Percentiles rank a stretch among this genome's conserved stretches.
Conservation (phyloP, 228 moss, liverwort and hornwort genomes). For the Sphagnum magellanicum region DNA sequence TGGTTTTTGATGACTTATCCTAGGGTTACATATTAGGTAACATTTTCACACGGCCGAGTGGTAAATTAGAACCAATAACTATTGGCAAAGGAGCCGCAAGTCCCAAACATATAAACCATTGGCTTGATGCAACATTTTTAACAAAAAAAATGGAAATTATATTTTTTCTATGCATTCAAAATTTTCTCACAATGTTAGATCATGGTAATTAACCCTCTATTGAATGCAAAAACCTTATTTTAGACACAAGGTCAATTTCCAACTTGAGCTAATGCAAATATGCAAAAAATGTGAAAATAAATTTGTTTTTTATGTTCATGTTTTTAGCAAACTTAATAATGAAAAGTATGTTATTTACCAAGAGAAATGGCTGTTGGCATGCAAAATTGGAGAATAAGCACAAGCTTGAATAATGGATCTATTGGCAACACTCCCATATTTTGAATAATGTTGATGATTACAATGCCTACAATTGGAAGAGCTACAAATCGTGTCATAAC, state of each 20-base stretch:
- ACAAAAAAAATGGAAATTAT: neutral
- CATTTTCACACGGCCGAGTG: no score
- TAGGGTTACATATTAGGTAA: no score
- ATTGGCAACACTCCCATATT: constrained; percentile 33
- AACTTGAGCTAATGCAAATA: no score
- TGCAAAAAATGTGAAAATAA: neutral
- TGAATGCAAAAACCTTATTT: neutral
- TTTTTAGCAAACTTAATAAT: neutral
- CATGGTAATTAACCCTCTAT: neutral
- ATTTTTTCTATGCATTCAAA: neutral
- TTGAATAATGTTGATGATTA: constrained; percentile 12
- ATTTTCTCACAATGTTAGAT: neutral
- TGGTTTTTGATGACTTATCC: no score
- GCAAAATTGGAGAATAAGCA: constrained; percentile 64
- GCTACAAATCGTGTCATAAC: constrained; percentile 43
- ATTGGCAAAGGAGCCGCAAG: no score
- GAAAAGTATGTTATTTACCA: constrained; percentile 20
- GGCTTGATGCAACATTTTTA: neutral
- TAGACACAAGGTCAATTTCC: no score
- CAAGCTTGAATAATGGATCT: constrained; percentile 59
- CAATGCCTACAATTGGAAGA: constrained; percentile 43
- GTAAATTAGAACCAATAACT: no score
- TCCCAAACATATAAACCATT: neutral
- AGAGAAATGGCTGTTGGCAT: constrained; percentile 77
- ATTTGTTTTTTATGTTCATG: neutral